phyloP scores from a whole-genome alignment of 345 rosid genomes.

The Melastoma malabathricum region DNA sequence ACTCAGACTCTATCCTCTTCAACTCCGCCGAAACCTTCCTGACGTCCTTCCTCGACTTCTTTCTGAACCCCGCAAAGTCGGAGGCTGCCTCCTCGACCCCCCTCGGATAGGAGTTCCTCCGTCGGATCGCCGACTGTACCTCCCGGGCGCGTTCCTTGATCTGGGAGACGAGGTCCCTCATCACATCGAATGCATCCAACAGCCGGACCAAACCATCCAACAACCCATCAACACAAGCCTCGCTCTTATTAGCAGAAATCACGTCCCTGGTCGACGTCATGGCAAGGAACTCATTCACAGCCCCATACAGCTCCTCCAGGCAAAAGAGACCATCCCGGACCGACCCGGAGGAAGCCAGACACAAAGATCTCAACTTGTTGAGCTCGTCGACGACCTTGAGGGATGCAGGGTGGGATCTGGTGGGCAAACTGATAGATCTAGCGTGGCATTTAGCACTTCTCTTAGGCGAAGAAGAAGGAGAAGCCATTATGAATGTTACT shows the following conservation, averaged over 20 bases:
- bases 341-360: slow-evolving; percentile 13
- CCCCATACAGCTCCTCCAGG: slow-evolving; percentile 31
- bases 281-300: slow-evolving; percentile 37
- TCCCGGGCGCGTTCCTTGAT: slow-evolving; percentile 35
- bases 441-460: neutral
- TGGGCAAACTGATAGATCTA: slow-evolving; percentile 57
- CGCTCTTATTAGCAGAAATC: slow-evolving; percentile 20
- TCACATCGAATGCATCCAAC: slow-evolving; percentile 43
- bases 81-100: slow-evolving; percentile 11
- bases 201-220: slow-evolving; percentile 50
- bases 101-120: slow-evolving; percentile 35
- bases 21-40: slow-evolving; percentile 24
- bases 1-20: slow-evolving; percentile 32
- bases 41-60: slow-evolving; percentile 41
- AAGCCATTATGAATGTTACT: neutral
- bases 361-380: slow-evolving; percentile 26
- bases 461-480: slow-evolving; percentile 1
- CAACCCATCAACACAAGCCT: slow-evolving; percentile 21
- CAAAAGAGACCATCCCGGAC: slow-evolving; percentile 24
- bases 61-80: slow-evolving; percentile 23
- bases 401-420: slow-evolving; percentile 57
- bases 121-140: slow-evolving; percentile 45
- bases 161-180: slow-evolving; percentile 35
- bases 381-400: slow-evolving; percentile 30
- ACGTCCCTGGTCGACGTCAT: slow-evolving; percentile 38